Conservation (phyloP, 306 rosid species). For the Argentina anserina region DNA sequence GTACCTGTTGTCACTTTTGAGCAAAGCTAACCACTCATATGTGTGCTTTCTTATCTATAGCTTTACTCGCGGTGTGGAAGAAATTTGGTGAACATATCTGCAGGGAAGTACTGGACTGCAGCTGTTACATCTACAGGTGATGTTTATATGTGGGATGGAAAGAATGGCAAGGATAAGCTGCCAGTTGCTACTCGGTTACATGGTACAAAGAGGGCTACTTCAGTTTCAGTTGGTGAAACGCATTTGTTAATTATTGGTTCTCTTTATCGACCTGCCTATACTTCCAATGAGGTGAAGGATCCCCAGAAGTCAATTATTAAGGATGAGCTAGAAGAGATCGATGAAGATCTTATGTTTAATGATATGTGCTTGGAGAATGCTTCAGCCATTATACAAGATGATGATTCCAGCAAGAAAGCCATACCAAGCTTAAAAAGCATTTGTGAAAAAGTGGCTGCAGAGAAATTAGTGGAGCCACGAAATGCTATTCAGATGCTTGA, state of each 20-base stretch:
- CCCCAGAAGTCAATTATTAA: slow-evolving; percentile 37
- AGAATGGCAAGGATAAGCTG: slow-evolving; percentile 78
- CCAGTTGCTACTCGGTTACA: slow-evolving; percentile 63
- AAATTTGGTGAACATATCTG: slow-evolving; percentile 65
- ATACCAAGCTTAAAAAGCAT: slow-evolving; percentile 80
- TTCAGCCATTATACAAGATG: slow-evolving; percentile 28
- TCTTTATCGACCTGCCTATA: slow-evolving; percentile 73
- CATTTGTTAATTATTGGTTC: slow-evolving; percentile 75
- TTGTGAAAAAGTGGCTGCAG: slow-evolving; percentile 85
- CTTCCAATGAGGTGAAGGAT: slow-evolving; percentile 32
- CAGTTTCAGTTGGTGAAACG: slow-evolving; percentile 91
- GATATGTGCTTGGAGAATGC: slow-evolving; percentile 44
- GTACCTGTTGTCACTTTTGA: slow-evolving; percentile 1
- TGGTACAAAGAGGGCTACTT: slow-evolving; percentile 81
- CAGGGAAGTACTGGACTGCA: slow-evolving; percentile 89
- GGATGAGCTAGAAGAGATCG: slow-evolving; percentile 53
- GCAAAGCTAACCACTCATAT: slow-evolving; percentile 12
- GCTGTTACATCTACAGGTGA: slow-evolving; percentile 88
- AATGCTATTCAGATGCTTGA: slow-evolving; percentile 83
- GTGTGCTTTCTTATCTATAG: slow-evolving; percentile 29
- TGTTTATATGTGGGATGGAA: slow-evolving; percentile 91
- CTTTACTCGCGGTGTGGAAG: slow-evolving; percentile 67
- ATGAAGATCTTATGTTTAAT: slow-evolving; percentile 60
- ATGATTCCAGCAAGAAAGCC: slow-evolving; percentile 33
- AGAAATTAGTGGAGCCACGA: slow-evolving; percentile 87